Evolutionary conservation across 2,329 filamentous ascomycete species (phyloP).

Genomic region (Trichoderma citrinoviride): DNA sequence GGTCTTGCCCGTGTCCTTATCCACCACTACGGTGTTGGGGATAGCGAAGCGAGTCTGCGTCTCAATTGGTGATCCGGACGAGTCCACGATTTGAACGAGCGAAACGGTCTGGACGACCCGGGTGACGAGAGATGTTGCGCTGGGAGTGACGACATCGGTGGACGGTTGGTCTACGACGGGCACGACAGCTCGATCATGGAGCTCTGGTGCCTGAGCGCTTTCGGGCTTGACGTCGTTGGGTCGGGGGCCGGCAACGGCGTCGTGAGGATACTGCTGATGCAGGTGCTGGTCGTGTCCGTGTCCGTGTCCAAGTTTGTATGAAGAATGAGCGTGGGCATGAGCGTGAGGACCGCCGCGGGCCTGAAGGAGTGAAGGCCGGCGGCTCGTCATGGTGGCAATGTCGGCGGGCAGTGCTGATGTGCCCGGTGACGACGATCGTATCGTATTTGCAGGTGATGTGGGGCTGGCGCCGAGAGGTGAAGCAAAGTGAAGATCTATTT

Average conservation of each 20-base stretch:
- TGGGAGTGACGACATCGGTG: conserved; percentile 9
- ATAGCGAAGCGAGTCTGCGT: conserved; percentile 43
- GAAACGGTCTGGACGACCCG: conserved; percentile 55
- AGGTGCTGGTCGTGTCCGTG: conserved; percentile 29
- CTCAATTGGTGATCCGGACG: conserved; percentile 44
- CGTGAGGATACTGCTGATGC: conserved; percentile 27
- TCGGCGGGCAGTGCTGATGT: conserved; percentile 29
- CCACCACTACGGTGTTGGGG: conserved; percentile 40
- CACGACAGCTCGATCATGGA: conserved; percentile 22
- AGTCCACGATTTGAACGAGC: conserved; percentile 53
- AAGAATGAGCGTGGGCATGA: conserved; percentile 30
- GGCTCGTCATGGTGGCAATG: conserved; percentile 36
- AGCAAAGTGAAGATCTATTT: conserved; percentile 23
- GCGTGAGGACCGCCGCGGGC: conserved; percentile 30
- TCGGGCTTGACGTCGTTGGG: conserved; percentile 22
- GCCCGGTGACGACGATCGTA: conserved; percentile 24
- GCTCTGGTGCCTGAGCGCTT: conserved; percentile 1
- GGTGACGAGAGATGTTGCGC: conserved; percentile 36
- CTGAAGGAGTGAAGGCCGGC: conserved; percentile 41
- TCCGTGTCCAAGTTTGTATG: conserved; percentile 14
- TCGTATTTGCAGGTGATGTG: conserved; percentile 25
- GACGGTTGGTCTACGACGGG: conserved; percentile 24
- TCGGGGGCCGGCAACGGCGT: conserved; percentile 27
- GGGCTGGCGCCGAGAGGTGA: conserved; percentile 22
- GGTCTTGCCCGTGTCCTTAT: conserved; percentile 39